Evolutionary conservation across 805 yeast species (phyloP).

Genomic region (Lipomyces sp.): DNA sequence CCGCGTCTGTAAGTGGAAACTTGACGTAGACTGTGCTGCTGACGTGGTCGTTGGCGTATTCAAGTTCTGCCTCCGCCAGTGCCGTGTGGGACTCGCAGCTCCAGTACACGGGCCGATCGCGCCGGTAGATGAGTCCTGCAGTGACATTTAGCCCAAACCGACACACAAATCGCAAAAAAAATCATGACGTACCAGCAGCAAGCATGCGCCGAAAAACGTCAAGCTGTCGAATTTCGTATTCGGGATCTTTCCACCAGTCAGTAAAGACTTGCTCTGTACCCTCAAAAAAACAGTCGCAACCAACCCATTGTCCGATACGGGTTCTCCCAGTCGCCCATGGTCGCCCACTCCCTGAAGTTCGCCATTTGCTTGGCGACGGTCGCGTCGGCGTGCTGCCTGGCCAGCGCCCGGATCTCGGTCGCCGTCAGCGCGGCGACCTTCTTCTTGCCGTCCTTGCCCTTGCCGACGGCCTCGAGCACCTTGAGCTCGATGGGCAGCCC

Average conservation of each 20-base stretch:
- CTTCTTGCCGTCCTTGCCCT: conserved; percentile 31
- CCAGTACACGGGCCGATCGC: conserved; percentile 96
- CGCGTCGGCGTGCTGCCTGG: conserved; percentile 63
- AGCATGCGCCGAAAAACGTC: conserved; percentile 64
- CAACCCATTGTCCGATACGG: conserved; percentile 66
- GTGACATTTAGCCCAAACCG: background rate
- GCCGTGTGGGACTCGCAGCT: conserved; percentile 93
- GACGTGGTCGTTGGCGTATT: conserved; percentile 68
- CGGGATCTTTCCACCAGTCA: conserved; percentile 38
- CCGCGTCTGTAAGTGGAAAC: conserved; percentile 51
- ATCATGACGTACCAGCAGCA: conserved; percentile 34
- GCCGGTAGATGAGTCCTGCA: conserved; percentile 68
- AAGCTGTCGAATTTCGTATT: conserved; percentile 74
- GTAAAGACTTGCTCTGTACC: background rate
- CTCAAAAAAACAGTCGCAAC: background rate
- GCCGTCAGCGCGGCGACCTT: conserved; percentile 38
- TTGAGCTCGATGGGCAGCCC: conserved; percentile 95
- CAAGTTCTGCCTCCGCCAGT: conserved; percentile 93
- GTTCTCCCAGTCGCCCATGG: conserved; percentile 76
- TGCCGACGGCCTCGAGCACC: conserved; percentile 51
- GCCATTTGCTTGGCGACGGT: conserved; percentile 62
- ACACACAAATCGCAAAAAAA: background rate
- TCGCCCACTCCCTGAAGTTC: conserved; percentile 66
- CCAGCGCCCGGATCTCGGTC: conserved; percentile 58
- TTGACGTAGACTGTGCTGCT: conserved; percentile 68